Evolutionary conservation across 2,329 filamentous ascomycete genomes (phyloP).

Genomic region (Ceratocystis variospora): DNA sequence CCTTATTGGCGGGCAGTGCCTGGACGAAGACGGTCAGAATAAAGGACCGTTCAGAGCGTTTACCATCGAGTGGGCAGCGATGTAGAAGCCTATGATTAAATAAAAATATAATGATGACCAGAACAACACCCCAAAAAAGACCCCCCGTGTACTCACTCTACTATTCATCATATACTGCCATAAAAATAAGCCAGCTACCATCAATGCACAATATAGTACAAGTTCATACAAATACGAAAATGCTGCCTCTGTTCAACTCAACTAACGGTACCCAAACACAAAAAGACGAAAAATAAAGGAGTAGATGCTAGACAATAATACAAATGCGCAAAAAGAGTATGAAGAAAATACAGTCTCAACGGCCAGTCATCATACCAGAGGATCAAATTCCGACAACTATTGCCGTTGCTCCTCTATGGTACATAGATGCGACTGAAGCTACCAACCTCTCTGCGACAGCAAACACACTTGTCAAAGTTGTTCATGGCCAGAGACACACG

Average conservation of each 20-base stretch:
- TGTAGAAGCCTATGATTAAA: conserved; percentile 39
- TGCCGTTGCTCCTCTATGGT: conserved; percentile 34
- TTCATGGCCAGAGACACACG: conserved; percentile 88
- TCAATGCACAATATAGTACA: background rate
- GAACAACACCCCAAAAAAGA: background rate
- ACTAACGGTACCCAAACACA: background rate
- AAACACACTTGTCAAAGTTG: conserved; percentile 93
- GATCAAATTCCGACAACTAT: background rate
- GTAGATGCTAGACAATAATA: background rate
- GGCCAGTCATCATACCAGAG: background rate
- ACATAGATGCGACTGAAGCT: conserved; percentile 89
- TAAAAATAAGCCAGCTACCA: background rate
- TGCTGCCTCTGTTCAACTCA: background rate
- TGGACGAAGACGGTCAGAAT: conserved; percentile 26
- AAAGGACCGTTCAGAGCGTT: conserved; percentile 49
- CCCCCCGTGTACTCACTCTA: too few relatives aligned
- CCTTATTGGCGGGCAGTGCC: conserved; percentile 58
- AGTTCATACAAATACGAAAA: too few relatives aligned
- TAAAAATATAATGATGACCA: background rate
- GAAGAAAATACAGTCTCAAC: background rate
- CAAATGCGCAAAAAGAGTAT: conserved; percentile 14
- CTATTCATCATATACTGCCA: too few relatives aligned
- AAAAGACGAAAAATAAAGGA: background rate
- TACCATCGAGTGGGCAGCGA: conserved; percentile 85
- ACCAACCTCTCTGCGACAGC: conserved; percentile 73